Evolutionary conservation across 176 grass and related monocot species (phyloP).

Genomic region (Phoenix roebelenii): DNA sequence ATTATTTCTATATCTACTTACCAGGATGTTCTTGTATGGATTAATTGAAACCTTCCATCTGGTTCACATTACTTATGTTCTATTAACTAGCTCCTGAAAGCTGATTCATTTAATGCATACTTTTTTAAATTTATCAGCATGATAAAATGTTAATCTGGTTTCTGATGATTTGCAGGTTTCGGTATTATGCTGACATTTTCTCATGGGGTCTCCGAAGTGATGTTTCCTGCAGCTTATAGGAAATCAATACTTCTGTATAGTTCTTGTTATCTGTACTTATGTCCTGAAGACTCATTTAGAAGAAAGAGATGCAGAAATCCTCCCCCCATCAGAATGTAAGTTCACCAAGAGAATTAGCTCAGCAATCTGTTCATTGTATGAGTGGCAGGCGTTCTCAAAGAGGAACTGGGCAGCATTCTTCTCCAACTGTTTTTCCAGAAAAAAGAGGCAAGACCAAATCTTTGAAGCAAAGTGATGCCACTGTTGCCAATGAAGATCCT

Average conservation of each 20-base stretch:
- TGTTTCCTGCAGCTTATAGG: slow-evolving; percentile 14
- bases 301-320: slow-evolving; percentile 48
- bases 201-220: slow-evolving; percentile 27
- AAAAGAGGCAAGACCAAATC: slow-evolving; percentile 65
- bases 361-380: slow-evolving; percentile 57
- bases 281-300: slow-evolving; percentile 9
- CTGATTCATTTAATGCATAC: slow-evolving; percentile 8
- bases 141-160: slow-evolving; percentile 39
- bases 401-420: slow-evolving; percentile 61
- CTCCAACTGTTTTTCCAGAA: slow-evolving; percentile 69
- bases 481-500: slow-evolving; percentile 28
- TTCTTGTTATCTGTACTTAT: slow-evolving; percentile 11
- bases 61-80: too few relatives aligned
- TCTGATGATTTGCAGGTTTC: slow-evolving; percentile 21
- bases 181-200: slow-evolving; percentile 10
- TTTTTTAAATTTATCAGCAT: slow-evolving; percentile 20
- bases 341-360: slow-evolving; percentile 55
- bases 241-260: background rate
- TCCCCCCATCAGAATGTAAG: slow-evolving; percentile 44
- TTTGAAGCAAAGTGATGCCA: slow-evolving; percentile 37
- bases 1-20: too few relatives aligned
- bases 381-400: slow-evolving; percentile 47
- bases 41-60: too few relatives aligned
- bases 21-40: too few relatives aligned
- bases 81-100: too few relatives aligned